Base-by-base conservation (phyloP, 2,329 filamentous ascomycete genomes). In the Ophiostoma triangulosporum region DNA sequence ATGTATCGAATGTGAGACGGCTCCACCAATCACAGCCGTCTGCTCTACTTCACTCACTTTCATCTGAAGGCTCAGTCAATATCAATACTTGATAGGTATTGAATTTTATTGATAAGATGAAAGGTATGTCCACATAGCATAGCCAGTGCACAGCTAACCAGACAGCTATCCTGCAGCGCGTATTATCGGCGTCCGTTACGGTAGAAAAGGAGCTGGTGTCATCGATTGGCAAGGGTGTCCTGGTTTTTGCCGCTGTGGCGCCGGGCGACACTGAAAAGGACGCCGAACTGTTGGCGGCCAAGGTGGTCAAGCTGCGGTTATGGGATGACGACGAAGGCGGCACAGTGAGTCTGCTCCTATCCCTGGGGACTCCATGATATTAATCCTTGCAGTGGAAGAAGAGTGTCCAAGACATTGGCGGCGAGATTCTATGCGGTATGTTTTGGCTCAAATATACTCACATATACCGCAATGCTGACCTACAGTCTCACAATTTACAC, bases 401-500 rank as follows among this genome's bases (percentile, higher is more conserved):
- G 62, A 94, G 76, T 60, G 89, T 98, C 8, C 76, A 84, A 61
- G 93, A 98, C 57, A 90, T 97, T 56, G 74, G 79, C 45, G 93
- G 93, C 50, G 93, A 97, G 66, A 78, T 98, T 26, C 80, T 98
- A n/a, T 97, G 91, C 67, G 90, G 89, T 95, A 75, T 57, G 77
- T 63, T 4, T 11, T 11, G 2, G 15, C 15, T n/a, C n/a, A n/a
- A n/a, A n/a, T n/a, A n/a, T n/a, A n/a, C n/a, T n/a, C n/a, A n/a
- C n/a, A n/a, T n/a, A n/a, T n/a, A n/a, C n/a, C n/a, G n/a, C n/a
- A n/a, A n/a, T n/a, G n/a, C n/a, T n/a, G n/a, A n/a, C n/a, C n/a
- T 0, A 8, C 64, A 94, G 91, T 98, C 46, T 97, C 93, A 14
- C 93, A 98, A 69, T 98, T 98, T 65, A 98, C 93, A 2, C 78